Percentiles rank a stretch among this genome's conserved stretches.
phyloP scores from a whole-genome alignment of 805 yeast genomes.

The Suhomyces sp. region DNA sequence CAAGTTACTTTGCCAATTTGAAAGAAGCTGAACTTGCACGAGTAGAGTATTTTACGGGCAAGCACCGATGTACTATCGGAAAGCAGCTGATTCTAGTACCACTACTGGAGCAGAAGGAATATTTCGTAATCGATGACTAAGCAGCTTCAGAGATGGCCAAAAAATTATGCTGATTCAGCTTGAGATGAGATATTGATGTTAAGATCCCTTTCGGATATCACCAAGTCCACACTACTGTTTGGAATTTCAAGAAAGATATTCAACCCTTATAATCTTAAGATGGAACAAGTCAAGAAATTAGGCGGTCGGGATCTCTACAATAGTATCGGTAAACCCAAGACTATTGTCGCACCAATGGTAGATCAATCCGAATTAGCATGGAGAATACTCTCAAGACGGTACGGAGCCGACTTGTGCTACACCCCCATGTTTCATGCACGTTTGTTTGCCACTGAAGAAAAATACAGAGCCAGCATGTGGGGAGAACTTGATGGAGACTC shows the following conservation, averaged over 20 bases:
- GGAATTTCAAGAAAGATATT: neutral
- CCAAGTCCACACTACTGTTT: neutral
- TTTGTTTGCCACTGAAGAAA: conserved; percentile 78
- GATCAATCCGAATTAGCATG: conserved; percentile 96
- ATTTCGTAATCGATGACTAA: neutral
- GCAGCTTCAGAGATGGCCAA: neutral
- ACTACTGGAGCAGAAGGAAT: too few relatives aligned
- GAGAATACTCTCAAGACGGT: conserved; percentile 79
- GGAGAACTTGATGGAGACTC: conserved; percentile 67
- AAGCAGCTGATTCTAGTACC: too few relatives aligned
- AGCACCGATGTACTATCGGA: neutral
- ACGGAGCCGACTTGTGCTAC: conserved; percentile 92
- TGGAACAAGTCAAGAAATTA: conserved; percentile 11
- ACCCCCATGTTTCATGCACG: conserved; percentile 97
- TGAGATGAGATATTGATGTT: neutral
- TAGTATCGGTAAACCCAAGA: conserved; percentile 68
- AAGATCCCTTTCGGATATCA: neutral
- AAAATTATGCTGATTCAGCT: neutral
- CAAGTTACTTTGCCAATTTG: neutral
- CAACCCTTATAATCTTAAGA: neutral
- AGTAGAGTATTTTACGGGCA: neutral
- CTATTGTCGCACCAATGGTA: conserved; percentile 97
- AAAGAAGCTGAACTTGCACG: neutral
- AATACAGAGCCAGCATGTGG: conserved; percentile 77
- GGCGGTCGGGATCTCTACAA: conserved; percentile 69